Conservation (phyloP, 2,329 filamentous ascomycete species). For the Fusarium mexicanum region DNA sequence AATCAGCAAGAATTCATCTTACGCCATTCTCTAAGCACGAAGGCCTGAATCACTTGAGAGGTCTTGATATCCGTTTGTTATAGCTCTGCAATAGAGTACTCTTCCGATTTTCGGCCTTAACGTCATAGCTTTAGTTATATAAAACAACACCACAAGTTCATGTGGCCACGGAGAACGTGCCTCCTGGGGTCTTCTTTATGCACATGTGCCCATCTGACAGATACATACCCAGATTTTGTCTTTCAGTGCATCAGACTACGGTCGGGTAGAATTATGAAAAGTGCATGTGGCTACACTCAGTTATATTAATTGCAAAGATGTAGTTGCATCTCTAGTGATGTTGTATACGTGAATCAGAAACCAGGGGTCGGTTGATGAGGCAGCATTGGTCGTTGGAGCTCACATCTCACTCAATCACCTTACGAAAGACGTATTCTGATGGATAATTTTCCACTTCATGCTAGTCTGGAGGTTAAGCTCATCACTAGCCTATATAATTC, state of each 20-base stretch:
- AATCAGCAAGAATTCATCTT: neutral
- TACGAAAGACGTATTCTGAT: neutral
- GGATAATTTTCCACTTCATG: neutral
- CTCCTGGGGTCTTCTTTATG: neutral
- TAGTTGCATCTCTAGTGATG: rapidly evolving
- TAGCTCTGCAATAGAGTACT: neutral
- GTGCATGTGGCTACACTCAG: rapidly evolving
- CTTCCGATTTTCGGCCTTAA: neutral
- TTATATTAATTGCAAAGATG: neutral
- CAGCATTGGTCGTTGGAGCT: no score
- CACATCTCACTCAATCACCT: neutral
- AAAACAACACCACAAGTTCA: neutral
- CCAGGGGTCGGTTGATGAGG: neutral
- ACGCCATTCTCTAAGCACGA: rapidly evolving
- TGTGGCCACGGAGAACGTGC: no score
- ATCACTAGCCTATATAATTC: constrained; percentile 6
- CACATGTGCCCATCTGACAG: neutral
- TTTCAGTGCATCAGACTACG: no score
- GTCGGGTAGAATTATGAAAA: rapidly evolving
- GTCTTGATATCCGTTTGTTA: neutral
- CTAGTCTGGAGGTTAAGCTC: neutral
- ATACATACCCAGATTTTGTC: neutral
- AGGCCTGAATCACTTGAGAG: neutral
- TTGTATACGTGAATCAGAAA: neutral
- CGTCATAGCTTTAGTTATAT: neutral